Percentiles rank a stretch among this genome's conserved stretches.
Evolutionary conservation across 441 rosid species (phyloP).

Genomic region (Syzygium syzygioides): DNA sequence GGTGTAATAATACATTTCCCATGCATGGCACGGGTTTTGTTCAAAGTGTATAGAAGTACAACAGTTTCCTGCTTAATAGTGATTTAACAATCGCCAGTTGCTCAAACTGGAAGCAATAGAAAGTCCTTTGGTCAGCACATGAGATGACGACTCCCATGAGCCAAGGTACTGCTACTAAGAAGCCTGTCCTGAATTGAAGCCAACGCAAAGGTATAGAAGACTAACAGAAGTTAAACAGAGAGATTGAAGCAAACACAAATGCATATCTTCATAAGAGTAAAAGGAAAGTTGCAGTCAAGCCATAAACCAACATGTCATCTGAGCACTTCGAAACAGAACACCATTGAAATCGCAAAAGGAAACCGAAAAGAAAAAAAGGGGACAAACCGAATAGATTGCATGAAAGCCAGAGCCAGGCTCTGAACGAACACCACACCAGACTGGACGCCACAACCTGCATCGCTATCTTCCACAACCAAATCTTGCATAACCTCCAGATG

Average conservation of each 20-base stretch:
- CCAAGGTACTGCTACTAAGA: background rate
- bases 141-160: no score
- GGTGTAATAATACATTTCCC: background rate
- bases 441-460: background rate
- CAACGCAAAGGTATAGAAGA: background rate
- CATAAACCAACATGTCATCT: background rate
- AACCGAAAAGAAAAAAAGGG: background rate
- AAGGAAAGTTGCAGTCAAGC: background rate
- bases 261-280: background rate
- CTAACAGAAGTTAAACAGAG: background rate
- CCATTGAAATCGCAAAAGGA: background rate
- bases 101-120: no score
- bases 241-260: background rate
- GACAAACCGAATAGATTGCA: background rate
- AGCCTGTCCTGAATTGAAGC: background rate
- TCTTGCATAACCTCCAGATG: background rate
- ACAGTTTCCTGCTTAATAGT: background rate
- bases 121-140: no score
- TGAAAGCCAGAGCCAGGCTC: background rate
- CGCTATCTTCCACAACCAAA: background rate
- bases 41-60: background rate
- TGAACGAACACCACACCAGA: background rate
- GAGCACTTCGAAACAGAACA: background rate
- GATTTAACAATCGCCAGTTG: no score
- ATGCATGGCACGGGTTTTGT: background rate